Base-by-base conservation (phyloP, 1,284 basidiomycete species). In the Laetiporus sulphureus region DNA sequence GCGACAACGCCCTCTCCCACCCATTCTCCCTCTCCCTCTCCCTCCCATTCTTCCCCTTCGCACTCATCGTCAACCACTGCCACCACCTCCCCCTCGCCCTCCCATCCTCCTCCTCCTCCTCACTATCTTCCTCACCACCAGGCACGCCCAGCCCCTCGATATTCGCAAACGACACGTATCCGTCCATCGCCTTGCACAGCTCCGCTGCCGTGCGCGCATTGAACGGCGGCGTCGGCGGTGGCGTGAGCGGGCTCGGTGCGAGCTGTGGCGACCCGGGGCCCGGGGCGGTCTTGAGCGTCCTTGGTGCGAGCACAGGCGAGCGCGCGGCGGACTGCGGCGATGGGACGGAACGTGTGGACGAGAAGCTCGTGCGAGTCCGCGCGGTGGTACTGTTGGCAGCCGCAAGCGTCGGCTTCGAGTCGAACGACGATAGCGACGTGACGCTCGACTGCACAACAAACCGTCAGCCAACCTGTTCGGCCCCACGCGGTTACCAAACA, bases 121-220 rank as follows among this genome's bases (percentile, higher is more conserved):
- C 49, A 16, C 60, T 58, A 6, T 59, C 58, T 18, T 63, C 63
- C 32, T 54, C 45, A 36, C 68, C 76, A 0, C 75, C 73, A 3
- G 81, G 82, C 13, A 65, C 66, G 0, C 83, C 82, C 20, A 85
- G 64, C n/a, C 82, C 83, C 60, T 82, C 80, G 8, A 85, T 71
- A 42, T 66, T 73, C 23, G 78, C 69, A 49, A 85, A 85, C 15
- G 71, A 74, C 24, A 85, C 77, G 51, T 83, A 84, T 1, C 83
- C 82, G 16, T 77, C 69, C 41, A 79, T 73, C 32, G 67, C 60
- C 24, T 68, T 68, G 50, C 79, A 75, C 42, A 69, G 70, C 29
- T 69, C 73, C 16, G 71, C 72, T 2, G 83, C 82, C 10, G 69
- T 71, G 22, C 74, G 70, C 6, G 72, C 79, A 53, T 85, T 79